Evolutionary conservation across 164 flowering plant genomes (phyloP).

Genomic region (grape (Vitis vinifera)): DNA sequence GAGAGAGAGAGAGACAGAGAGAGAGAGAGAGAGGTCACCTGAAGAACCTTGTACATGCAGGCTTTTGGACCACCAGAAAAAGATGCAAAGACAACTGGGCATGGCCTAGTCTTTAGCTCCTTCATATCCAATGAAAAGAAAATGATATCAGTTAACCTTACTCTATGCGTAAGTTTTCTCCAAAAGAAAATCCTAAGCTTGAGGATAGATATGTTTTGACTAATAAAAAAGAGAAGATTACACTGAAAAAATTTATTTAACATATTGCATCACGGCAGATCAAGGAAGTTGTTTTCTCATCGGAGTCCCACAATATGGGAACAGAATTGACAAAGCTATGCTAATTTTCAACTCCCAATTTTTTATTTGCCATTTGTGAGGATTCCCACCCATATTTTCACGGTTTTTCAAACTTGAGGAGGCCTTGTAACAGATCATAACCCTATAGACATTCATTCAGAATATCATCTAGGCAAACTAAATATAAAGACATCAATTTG

Average conservation of each 20-base stretch:
- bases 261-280: too few relatives aligned
- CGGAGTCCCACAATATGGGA: not conserved
- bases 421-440: not conserved
- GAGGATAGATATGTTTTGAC: not conserved
- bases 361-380: not conserved
- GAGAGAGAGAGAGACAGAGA: too few relatives aligned
- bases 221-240: not conserved
- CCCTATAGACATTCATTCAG: not conserved
- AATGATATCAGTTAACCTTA: not conserved
- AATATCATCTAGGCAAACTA: not conserved
- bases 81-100: slow-evolving; percentile 83
- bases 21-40: slow-evolving; percentile 45
- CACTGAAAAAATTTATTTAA: not conserved
- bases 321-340: not conserved
- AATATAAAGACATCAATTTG: not conserved
- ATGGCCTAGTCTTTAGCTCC: slow-evolving; percentile 74
- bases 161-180: not conserved
- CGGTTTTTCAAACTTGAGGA: not conserved
- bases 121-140: slow-evolving; percentile 23
- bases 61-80: slow-evolving; percentile 97
- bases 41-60: slow-evolving; percentile 92
- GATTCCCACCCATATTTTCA: not conserved
- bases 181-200: not conserved
- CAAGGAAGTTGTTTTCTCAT: too few relatives aligned
- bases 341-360: not conserved